Percentiles rank a stretch among this genome's conserved stretches.
phyloP scores from a whole-genome alignment of 2,329 filamentous ascomycete genomes.

The Cordyceps tenuipes region DNA sequence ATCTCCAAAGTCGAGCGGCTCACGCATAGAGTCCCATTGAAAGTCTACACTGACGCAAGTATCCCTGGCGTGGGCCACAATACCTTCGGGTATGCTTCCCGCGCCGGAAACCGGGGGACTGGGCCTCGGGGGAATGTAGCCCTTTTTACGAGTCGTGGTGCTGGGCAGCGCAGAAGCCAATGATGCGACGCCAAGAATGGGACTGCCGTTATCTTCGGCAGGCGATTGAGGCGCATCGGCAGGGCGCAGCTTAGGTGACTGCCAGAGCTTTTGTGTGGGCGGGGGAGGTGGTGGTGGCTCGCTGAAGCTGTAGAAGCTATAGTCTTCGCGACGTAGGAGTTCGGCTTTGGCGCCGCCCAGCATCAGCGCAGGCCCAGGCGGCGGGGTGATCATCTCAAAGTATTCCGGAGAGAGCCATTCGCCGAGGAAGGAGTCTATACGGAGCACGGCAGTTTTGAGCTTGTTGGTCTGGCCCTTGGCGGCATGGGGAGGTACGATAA shows the following conservation, averaged over 20 bases:
- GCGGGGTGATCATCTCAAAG: constrained; percentile 84
- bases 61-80: constrained; percentile 83
- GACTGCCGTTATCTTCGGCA: constrained; percentile 18
- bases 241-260: constrained; percentile 1
- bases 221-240: constrained; percentile 15
- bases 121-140: constrained; percentile 70
- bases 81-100: constrained; percentile 77
- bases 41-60: constrained; percentile 82
- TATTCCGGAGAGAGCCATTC: constrained; percentile 95
- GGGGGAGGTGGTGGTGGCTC: constrained; percentile 16
- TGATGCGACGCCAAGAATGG: constrained; percentile 20
- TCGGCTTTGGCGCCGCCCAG: constrained; percentile 82
- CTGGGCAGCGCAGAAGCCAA: constrained; percentile 28
- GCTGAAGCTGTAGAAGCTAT: constrained; percentile 34
- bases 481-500: constrained; percentile 25
- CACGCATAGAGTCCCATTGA: constrained; percentile 87
- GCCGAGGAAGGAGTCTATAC: constrained; percentile 85
- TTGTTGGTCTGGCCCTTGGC: constrained; percentile 20
- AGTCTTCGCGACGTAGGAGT: constrained; percentile 68
- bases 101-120: constrained; percentile 74
- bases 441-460: constrained; percentile 54
- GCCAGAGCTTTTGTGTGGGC: constrained; percentile 11
- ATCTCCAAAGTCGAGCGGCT: constrained; percentile 72
- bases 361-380: constrained; percentile 80
- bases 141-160: constrained; percentile 23